phyloP scores from a whole-genome alignment of 164 flowering plant species.

The Vitis labrusca region DNA sequence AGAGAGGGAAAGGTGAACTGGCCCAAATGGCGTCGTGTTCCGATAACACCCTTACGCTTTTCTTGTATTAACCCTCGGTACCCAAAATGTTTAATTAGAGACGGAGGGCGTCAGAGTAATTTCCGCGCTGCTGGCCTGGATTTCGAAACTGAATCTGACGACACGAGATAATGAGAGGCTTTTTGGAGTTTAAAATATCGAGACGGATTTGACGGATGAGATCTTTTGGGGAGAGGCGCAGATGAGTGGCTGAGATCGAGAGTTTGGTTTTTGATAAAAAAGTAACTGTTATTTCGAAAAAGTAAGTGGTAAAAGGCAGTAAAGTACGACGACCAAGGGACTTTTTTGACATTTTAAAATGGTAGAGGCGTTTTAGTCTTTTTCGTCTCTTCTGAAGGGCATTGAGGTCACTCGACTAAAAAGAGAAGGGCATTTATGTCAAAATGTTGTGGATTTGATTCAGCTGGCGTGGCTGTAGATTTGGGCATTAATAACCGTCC shows the following conservation, averaged over 20 bases:
- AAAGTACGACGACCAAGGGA: too few species aligned
- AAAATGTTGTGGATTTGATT: too few species aligned
- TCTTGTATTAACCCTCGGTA: too few species aligned
- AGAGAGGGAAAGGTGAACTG: constrained; percentile 20
- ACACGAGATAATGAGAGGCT: constrained; percentile 24
- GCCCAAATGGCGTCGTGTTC: constrained; percentile 14
- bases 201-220: constrained; percentile 30
- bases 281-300: not conserved
- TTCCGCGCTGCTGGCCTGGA: constrained; percentile 18
- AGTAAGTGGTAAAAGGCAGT: too few species aligned
- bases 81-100: too few species aligned
- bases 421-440: too few species aligned
- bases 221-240: constrained; percentile 10
- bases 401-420: too few species aligned
- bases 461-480: too few species aligned
- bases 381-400: too few species aligned
- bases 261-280: not conserved
- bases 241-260: constrained; percentile 29
- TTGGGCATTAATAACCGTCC: too few species aligned
- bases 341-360: too few species aligned
- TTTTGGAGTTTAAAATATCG: constrained; percentile 33
- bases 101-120: constrained; percentile 13
- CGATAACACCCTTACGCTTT: constrained; percentile 1
- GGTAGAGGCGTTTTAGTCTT: too few species aligned
- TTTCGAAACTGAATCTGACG: constrained; percentile 48